phyloP scores from a whole-genome alignment of 306 rosid species.

The Lathyrus oleraceus region DNA sequence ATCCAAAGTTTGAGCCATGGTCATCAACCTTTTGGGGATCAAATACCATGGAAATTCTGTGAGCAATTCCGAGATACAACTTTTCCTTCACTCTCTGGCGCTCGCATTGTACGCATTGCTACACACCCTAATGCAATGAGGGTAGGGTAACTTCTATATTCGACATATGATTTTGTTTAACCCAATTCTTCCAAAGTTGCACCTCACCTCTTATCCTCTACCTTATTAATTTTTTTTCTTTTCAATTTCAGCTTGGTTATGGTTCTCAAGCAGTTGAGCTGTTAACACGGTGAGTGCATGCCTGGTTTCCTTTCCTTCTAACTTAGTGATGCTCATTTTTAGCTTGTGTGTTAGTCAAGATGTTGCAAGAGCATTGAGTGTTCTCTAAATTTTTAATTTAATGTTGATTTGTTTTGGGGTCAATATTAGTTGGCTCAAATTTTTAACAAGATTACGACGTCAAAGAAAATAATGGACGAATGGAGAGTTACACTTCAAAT shows the following conservation, averaged over 20 bases:
- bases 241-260: conserved; percentile 75
- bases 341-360: conserved; percentile 14
- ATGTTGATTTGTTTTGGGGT: conserved; percentile 13
- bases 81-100: conserved; percentile 91
- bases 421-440: not conserved
- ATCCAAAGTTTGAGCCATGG: conserved; percentile 74
- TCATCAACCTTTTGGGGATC: conserved; percentile 87
- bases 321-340: conserved; percentile 21
- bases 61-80: conserved; percentile 88
- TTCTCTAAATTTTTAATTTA: not conserved
- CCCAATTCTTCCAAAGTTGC: conserved; percentile 25
- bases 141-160: conserved; percentile 70
- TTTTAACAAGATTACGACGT: not conserved
- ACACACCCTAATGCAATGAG: conserved; percentile 93
- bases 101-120: conserved; percentile 96
- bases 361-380: not conserved
- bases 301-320: conserved; percentile 34
- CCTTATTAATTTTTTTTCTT: conserved; percentile 13
- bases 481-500: not conserved
- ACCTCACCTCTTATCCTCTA: not conserved
- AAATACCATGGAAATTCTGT: conserved; percentile 93
- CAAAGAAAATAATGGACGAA: not conserved
- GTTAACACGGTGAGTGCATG: conserved; percentile 72
- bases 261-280: conserved; percentile 98
- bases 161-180: conserved; percentile 25